Evolutionary conservation across 345 rosid species (phyloP), one percentile per base, ranked within the genome.

Genomic region (Citrus cavaleriei): DNA sequence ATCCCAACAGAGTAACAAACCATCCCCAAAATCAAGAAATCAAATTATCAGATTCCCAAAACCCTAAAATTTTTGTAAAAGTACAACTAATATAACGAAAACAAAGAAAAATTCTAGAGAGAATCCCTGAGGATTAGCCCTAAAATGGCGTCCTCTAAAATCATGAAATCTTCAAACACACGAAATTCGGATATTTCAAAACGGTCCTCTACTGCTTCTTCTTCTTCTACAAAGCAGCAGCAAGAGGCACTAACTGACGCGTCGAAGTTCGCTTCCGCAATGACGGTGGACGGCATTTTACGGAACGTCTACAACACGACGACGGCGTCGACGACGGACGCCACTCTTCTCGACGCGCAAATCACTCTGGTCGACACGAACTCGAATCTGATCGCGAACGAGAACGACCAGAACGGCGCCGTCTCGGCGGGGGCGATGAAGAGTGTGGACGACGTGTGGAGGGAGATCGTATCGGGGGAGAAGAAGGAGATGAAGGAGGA

Each of bases 371-470:
- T 87, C 13, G 93, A 91, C 7, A 34, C 86, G 24, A 32, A 65
- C 51, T 46, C 51, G 18, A 46, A 46, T 46, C 13, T 46, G 51
- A 46, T 46, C 89, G 19, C 55, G 28, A 49, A 12, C 7, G 68
- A 64, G 64, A 64, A 54, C 61, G 78, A 54, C 7, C 58, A 46
- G 78, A 83, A 69, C 72, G 61, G 75, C 7, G 51, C 46, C 64
- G 75, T 78, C 38, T 74, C 76, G 9, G 60, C 71, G 71, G 76
- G 72, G 19, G 59, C 30, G 55, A 74, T 76, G 59, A 89, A 80
- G 81, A 90, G 83, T 2, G 95, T 84, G 8, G 96, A 96, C 12
- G 95, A 94, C 25, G 91, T 91, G n/a, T 93, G 98, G 99, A 86
- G 88, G 74, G 99, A 92, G 86, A 92, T 96, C 67, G 91, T 92